Evolutionary conservation across 2,329 filamentous ascomycete species (phyloP).

Genomic region (Exserohilum turcica): DNA sequence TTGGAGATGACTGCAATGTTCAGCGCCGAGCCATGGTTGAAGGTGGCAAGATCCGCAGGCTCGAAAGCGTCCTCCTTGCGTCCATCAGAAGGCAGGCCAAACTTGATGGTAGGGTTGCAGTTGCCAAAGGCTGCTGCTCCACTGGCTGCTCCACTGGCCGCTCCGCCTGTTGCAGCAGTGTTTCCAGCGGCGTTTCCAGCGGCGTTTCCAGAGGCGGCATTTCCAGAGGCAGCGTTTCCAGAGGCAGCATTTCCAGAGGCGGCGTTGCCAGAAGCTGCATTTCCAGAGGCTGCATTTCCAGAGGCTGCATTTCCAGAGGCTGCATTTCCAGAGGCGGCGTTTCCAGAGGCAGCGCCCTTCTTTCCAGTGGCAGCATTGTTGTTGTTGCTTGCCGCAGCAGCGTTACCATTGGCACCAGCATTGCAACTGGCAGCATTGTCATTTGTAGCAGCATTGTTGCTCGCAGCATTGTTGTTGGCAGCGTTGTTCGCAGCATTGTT

Average conservation of each 20-base stretch:
- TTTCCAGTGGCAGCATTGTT: background rate
- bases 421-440: background rate
- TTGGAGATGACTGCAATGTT: conserved; percentile 55
- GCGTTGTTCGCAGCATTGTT: background rate
- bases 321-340: background rate
- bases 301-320: background rate
- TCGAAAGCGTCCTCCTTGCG: conserved; percentile 53
- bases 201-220: background rate
- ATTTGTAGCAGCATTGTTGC: conserved; percentile 1
- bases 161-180: background rate
- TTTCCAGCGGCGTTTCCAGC: background rate
- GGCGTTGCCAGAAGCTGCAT: too few relatives aligned
- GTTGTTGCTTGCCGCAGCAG: too few relatives aligned
- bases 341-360: background rate
- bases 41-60: conserved; percentile 50
- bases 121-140: conserved; percentile 46
- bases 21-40: conserved; percentile 60
- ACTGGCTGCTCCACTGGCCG: background rate
- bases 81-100: conserved; percentile 56
- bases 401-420: too few relatives aligned
- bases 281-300: background rate
- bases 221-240: background rate
- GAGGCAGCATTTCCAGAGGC: background rate
- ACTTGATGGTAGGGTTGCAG: conserved; percentile 58
- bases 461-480: conserved; percentile 3